Evolutionary conservation across 148 eudicot genomes (phyloP).

Genomic region (Diospyros lotus): DNA sequence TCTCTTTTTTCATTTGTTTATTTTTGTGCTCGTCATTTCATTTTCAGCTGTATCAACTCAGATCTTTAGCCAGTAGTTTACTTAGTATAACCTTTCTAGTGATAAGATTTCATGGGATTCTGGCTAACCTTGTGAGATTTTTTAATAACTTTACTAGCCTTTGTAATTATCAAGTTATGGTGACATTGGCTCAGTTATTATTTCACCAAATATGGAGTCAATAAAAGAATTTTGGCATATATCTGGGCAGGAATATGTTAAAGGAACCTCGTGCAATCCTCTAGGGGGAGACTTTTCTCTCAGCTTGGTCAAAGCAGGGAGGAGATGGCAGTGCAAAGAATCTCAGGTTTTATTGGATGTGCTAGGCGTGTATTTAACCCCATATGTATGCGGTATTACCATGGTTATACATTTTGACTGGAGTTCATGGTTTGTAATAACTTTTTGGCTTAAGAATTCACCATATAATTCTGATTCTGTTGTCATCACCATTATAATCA

Average conservation of each 20-base stretch:
- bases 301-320: background rate
- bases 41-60: too few relatives aligned
- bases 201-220: background rate
- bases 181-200: too few relatives aligned
- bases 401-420: background rate
- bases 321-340: slow-evolving; percentile 4
- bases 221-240: background rate
- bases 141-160: background rate
- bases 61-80: too few relatives aligned
- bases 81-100: too few relatives aligned
- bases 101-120: too few relatives aligned
- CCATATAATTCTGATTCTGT: background rate
- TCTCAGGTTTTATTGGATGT: background rate
- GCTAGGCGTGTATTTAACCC: background rate
- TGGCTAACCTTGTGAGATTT: too few relatives aligned
- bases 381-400: background rate
- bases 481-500: background rate
- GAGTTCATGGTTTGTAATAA: background rate
- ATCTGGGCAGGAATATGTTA: background rate
- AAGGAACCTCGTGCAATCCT: background rate
- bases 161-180: too few relatives aligned
- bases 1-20: too few relatives aligned
- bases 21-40: too few relatives aligned
- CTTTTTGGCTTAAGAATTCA: slow-evolving; percentile 7
- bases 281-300: background rate